Evolutionary conservation across 208 protist genomes (phyloP), one percentile per base, ranked within the genome.

Genomic region (Vickermania ingenoplastis): DNA sequence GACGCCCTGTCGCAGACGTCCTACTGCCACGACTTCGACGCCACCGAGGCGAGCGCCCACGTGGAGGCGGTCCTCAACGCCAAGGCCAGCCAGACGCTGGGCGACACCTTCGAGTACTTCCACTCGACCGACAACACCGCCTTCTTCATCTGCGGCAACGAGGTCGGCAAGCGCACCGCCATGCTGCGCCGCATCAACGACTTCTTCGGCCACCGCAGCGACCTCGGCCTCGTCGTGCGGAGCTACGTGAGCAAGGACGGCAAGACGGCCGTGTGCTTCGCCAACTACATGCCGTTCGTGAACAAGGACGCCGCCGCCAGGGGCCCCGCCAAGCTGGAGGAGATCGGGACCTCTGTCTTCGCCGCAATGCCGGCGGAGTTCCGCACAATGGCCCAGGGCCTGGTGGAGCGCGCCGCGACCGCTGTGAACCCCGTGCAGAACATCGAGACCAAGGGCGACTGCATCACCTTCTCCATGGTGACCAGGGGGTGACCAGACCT

Each of bases 131-230:
- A 70, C 31, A 26, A 62, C 28, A 57, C 26, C 28, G 86, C 82
- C 49, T 90, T 90, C 71, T 92, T 84, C 69, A 79, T 92, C 61
- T 45, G 36, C 17, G 36, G 11, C 36, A 88, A 84, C 51, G 71
- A 74, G 30, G 61, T 65, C 36, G 29, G 56, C 14, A 77, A 36
- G 29, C 77, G 75, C 49, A 60, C 86, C 31, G 51, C 58, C 5
- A 77, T 82, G 71, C 65, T 90, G 45, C 82, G 82, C 45, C 73
- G 73, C 49, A 71, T 92, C 58, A 65, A 77, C 28, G 41, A 61
- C 53, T 88, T 86, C 60, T 69, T 83, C 3, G 51, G 61, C 28
- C 57, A 67, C 21, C n/a, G 49, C 1, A 55, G 26, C 31, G 66
- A 67, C 25, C 51, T 59, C 14, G 71, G 58, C 31, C 50, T 65